phyloP scores from a whole-genome alignment of 192 early-diverging fungal genomes.

The Bifiguratus adelaidae region DNA sequence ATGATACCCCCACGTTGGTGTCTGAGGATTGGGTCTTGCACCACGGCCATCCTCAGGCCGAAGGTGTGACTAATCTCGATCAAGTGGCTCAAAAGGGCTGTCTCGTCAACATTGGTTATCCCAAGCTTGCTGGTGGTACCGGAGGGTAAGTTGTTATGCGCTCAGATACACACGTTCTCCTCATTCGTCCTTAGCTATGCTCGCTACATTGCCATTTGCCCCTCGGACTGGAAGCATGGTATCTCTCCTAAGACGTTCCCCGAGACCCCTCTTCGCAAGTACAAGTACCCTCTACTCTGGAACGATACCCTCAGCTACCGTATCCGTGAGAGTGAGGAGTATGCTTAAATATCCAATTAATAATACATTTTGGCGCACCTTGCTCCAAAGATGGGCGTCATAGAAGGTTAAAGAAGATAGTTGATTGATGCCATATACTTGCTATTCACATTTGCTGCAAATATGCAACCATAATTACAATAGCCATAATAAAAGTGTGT shows the following conservation, averaged over 20 bases:
- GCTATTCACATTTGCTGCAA: too few species aligned
- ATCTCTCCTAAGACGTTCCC: slow-evolving; percentile 16
- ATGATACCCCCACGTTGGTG: slow-evolving; percentile 31
- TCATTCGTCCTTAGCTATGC: slow-evolving; percentile 17
- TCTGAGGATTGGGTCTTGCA: slow-evolving; percentile 28
- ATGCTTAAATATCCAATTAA: slow-evolving; percentile 1
- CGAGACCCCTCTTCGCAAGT: slow-evolving; percentile 29
- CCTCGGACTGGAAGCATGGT: slow-evolving; percentile 21
- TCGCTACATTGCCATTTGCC: slow-evolving; percentile 35
- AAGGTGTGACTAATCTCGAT: slow-evolving; percentile 35
- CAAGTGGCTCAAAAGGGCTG: slow-evolving; percentile 31
- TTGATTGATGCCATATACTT: too few species aligned
- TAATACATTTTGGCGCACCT: too few species aligned
- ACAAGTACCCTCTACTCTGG: slow-evolving; percentile 19
- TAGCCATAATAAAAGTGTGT: too few species aligned
- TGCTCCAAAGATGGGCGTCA: too few species aligned
- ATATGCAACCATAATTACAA: too few species aligned
- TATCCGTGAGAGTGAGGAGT: slow-evolving; percentile 1
- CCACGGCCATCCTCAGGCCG: slow-evolving; percentile 33
- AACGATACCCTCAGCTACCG: slow-evolving; percentile 2
- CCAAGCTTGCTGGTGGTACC: slow-evolving; percentile 31
- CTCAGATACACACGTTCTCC: not conserved
- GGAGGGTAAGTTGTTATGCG: slow-evolving; percentile 12
- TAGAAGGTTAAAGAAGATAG: too few species aligned
- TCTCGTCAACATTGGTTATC: slow-evolving; percentile 33